Base-by-base conservation (phyloP, 345 rosid species). In the Acer campestre region DNA sequence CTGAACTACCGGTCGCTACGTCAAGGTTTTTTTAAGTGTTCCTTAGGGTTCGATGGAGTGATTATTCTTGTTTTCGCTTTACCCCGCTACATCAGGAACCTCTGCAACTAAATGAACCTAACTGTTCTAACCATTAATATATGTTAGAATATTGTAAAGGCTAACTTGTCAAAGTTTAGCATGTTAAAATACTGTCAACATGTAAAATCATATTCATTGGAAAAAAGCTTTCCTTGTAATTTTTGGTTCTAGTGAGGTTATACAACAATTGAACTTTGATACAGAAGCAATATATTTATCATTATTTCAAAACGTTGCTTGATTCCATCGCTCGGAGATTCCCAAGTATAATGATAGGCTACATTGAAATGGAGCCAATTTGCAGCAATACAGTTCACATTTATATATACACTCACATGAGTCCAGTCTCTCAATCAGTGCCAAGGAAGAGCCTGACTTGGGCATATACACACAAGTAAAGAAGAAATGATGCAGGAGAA, bases 291-390 rank as follows among this genome's bases (percentile, higher is more conserved):
- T 40, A 10, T 18, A 51, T 49, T 51, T 17, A 67, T 42, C 29
- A 20, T 17, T n/a, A 11, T 55, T 56, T 1, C 55, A 10, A 55
- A 18, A 29, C 53, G 31, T 2, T 51, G 12, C n/a, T 42, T 8
- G 4, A 61, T 12, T 25, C 38, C 2, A 40, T 22, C 25, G 3
- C 58, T 12, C 58, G 27, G 14, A 17, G 17, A 20, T 72, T 61
- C 40, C n/a, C 55, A 61, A 1, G 44, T 44, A 58, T 11, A 38
- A 6, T 20, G 13, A 48, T 25, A 44, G 70, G 61, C 46, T 74
- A 18, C 67, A 44, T 62, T 42, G 58, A 62, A 46, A 44, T 74
- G 61, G 61, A 53, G 69, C 29, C 61, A 27, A 25, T 25, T 44
- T 62, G 68, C 77, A 46, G 46, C 69, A 62, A 27, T 46, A 3